Evolutionary conservation across 148 eudicot genomes (phyloP), one percentile per base, ranked within the genome.

Genomic region (Rhododendron griersonianum): DNA sequence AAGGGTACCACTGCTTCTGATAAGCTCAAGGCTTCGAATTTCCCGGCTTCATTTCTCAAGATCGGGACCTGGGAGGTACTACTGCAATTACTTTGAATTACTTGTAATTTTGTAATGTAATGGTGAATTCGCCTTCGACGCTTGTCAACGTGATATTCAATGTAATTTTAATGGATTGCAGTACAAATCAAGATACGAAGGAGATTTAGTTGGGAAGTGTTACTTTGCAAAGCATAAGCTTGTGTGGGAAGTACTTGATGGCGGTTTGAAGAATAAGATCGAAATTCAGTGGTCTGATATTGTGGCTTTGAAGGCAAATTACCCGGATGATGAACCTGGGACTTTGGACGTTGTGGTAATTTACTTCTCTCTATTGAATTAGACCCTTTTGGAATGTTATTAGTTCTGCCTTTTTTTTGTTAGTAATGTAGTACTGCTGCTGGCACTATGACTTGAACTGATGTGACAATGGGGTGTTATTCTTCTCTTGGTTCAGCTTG

Each of bases 241-340:
- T 86, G 99, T 95, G 8, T 97, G 99, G 99, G 99, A 97, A 89
- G 92, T 95, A 87, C 98, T 97, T 86, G 98, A 97, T 35, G 99
- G 99, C 78, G 99, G 98, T 76, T 93, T 95, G 30, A 97, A 97
- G 91, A 97, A 95, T 91, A 97, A 95, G 90, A 95, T 97, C 50
- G 99, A 97, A 92, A 91, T 97, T 83, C 99, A 93, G 86, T 97
- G 99, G 99, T 94, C 99, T 15, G 98, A 97, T 87, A 97, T 97
- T 45, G 91, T 97, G 95, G 96, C 93, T 65, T 85, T 97, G 90
- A 95, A 94, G 88, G 99, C 98, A 55, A 94, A 85, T 80, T 89
- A 93, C 88, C 95, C 93, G 4, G 99, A 95, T 79, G 98, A 97
- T 84, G 95, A 87, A 71, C 98, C 96, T 87, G 98, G 96, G 69